phyloP scores from a whole-genome alignment of 179 eudicot genomes.

The Beta macrorhiza region DNA sequence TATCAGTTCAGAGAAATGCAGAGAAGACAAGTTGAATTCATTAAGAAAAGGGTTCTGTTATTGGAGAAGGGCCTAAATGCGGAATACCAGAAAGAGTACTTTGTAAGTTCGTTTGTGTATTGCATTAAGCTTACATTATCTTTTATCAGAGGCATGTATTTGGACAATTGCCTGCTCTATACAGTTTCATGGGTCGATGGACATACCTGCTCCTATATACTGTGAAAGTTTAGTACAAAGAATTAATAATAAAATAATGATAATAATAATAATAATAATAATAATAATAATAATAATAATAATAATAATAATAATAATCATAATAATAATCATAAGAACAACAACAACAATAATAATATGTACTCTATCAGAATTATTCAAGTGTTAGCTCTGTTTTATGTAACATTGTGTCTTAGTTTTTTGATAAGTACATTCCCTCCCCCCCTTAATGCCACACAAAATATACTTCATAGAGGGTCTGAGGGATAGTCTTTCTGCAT shows the following conservation, averaged over 20 bases:
- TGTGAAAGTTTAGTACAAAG: background rate
- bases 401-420: background rate
- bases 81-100: conserved; percentile 62
- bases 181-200: background rate
- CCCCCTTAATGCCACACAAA: background rate
- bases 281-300: no score
- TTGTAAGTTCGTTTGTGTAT: conserved; percentile 44
- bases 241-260: background rate
- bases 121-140: background rate
- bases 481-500: background rate
- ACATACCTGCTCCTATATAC: background rate
- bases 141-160: background rate
- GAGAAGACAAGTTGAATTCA: conserved; percentile 85
- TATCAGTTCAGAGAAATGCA: conserved; percentile 87
- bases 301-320: no score
- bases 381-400: background rate
- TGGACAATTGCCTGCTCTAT: background rate
- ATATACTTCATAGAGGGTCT: background rate
- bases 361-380: no score
- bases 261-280: no score
- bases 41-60: conserved; percentile 86
- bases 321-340: no score
- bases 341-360: no score
- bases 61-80: conserved; percentile 79
- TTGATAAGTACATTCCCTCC: background rate